Conservation (phyloP, 495 filamentous ascomycete species). For the Penicillium mononematosum region DNA sequence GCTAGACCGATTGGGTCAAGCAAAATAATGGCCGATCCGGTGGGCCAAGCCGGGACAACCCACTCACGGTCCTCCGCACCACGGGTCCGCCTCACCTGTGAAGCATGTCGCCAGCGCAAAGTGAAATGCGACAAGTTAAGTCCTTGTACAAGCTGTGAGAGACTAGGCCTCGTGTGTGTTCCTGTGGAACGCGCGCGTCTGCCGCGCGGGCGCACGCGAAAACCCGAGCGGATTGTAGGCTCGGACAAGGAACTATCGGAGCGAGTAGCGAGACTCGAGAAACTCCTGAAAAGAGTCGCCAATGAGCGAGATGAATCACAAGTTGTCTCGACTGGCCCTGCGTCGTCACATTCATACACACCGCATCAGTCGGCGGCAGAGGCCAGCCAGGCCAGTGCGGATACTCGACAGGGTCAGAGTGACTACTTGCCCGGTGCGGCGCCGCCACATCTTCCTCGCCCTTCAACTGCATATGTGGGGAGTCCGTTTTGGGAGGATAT, state of each 20-base stretch:
- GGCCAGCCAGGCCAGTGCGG: conserved; percentile 6
- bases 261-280: conserved; percentile 33
- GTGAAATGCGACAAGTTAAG: conserved; percentile 74
- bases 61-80: conserved; percentile 26
- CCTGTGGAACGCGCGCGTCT: conserved; percentile 37
- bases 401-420: conserved; percentile 15
- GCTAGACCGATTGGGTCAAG: too few relatives aligned
- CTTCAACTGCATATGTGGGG: conserved; percentile 22
- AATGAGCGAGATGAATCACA: conserved; percentile 10
- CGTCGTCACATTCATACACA: too few relatives aligned
- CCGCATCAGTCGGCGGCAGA: conserved; percentile 1
- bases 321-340: background rate
- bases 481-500: conserved; percentile 38
- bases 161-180: conserved; percentile 60
- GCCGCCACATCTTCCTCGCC: conserved; percentile 18
- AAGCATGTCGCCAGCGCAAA: conserved; percentile 68
- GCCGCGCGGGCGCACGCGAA: conserved; percentile 46
- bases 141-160: conserved; percentile 70
- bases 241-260: conserved; percentile 27
- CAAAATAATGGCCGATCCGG: background rate
- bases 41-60: conserved; percentile 5
- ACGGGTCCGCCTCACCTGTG: conserved; percentile 36
- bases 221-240: conserved; percentile 16
- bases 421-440: background rate
- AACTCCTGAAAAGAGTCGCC: conserved; percentile 24